Evolutionary conservation across 2,329 filamentous ascomycete species (phyloP), one percentile per base, ranked within the genome.

Genomic region (Aspergillus fischeri): DNA sequence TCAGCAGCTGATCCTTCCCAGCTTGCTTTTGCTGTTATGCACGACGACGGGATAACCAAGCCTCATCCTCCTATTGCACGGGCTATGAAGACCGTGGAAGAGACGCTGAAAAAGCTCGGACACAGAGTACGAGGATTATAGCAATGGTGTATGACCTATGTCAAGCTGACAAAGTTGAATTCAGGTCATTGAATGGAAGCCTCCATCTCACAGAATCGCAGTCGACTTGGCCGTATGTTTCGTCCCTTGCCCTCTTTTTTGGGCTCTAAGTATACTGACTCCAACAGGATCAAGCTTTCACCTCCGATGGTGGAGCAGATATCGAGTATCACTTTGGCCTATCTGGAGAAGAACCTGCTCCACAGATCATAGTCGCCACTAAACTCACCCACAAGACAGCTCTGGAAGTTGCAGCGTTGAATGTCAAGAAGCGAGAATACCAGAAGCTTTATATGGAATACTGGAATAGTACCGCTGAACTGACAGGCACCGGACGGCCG

Each of bases 401-500:
- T 0, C 69, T 63, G 4, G 71, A 78, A 25, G 76, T 82, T 52
- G 76, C 79, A 49, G 73, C 69, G 2, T 62, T 79, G 49, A 86
- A 86, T 5, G 69, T 86, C 1, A 69, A 72, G 17, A 83, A 83
- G 57, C 76, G 84, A 1, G 75, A 81, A 27, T 82, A 79, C 51
- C 82, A 86, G 63, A 82, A 81, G 57, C 70, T 76, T 20, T 88
- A 87, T 61, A 78, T 85, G 69, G 84, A 87, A 52, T 87, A 86
- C 65, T 87, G 84, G 85, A 86, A 86, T 59, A 78, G 75, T 14
- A 86, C 83, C 0, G 74, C 70, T 0, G 69, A 75, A 3, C 49
- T 75, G n/a, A 84, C 82, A 0, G 79, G 77, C 27, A 82, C 73
- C 2, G 77, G 78, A 0, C 74, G 78, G 51, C 74, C 80, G 1